A percentile compares a stretch with the other conserved stretches of the same genome.
These are phyloP conservation scores for Lachnellula occidentalis DNA, from an alignment of 2,329 filamentous ascomycete species.

Conservation along the genomic window DNA sequence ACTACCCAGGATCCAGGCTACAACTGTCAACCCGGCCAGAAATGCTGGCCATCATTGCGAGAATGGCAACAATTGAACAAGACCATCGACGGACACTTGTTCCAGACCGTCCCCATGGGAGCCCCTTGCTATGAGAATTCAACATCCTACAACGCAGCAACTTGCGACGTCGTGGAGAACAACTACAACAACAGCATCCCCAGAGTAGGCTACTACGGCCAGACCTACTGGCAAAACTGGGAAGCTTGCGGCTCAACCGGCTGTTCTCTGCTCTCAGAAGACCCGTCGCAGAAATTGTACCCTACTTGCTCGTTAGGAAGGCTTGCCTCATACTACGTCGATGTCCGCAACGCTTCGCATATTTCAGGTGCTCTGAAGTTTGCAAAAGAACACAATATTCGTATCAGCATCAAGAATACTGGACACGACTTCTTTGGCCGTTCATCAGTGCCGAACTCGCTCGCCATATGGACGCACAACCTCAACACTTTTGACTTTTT, in stretches of 20 bases:
- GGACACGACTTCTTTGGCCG: slow-evolving; percentile 38
- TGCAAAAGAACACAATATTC: slow-evolving; percentile 28
- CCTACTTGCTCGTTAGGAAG: slow-evolving; percentile 7
- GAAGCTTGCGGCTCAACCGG: no score
- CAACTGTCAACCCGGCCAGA: no score
- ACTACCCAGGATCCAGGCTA: no score
- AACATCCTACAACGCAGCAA: slow-evolving; percentile 2
- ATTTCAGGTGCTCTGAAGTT: slow-evolving; percentile 31
- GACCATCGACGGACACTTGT: no score
- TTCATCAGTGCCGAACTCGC: slow-evolving; percentile 1
- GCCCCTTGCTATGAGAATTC: slow-evolving; percentile 8
- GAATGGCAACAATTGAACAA: no score
- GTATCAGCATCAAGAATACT: slow-evolving; percentile 36
- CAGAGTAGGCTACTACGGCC: no score
- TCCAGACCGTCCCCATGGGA: background rate
- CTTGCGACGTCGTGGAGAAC: background rate
- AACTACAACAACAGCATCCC: background rate
- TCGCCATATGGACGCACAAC: slow-evolving; percentile 11
- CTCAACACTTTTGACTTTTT: slow-evolving; percentile 5
- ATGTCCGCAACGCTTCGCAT: slow-evolving; percentile 1
- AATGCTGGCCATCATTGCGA: no score
- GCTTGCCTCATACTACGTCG: slow-evolving; percentile 7
- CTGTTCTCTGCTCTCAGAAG: no score
- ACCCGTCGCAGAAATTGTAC: background rate
- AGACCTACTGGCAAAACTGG: no score